phyloP scores from a whole-genome alignment of 768 basidiomycete genomes.

The Paxillus ammoniavirescens region DNA sequence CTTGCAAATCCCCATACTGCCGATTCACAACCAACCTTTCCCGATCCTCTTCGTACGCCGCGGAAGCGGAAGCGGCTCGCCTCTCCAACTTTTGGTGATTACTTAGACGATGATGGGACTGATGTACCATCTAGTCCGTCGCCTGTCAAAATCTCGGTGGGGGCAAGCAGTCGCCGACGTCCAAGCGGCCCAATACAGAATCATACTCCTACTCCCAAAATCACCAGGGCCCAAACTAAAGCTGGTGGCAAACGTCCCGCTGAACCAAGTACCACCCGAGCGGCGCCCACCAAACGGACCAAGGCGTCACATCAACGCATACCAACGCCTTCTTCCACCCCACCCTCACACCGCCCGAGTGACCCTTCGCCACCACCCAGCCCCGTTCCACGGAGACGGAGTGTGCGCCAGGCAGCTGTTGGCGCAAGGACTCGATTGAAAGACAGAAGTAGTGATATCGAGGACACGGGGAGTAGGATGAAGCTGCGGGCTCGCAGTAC shows the following conservation, averaged over 20 bases:
- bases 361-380: slow-evolving; percentile 15
- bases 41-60: slow-evolving; percentile 31
- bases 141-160: slow-evolving; percentile 27
- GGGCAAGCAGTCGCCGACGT: slow-evolving; percentile 1
- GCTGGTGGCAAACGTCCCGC: slow-evolving; percentile 3
- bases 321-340: slow-evolving; percentile 27
- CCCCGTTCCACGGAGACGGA: slow-evolving; percentile 23
- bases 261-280: background rate
- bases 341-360: slow-evolving; percentile 1
- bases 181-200: background rate
- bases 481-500: slow-evolving; percentile 15
- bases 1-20: slow-evolving; percentile 2
- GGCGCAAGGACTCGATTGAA: slow-evolving; percentile 11
- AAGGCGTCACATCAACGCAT: slow-evolving; percentile 20
- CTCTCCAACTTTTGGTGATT: slow-evolving; percentile 1
- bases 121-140: slow-evolving; percentile 28
- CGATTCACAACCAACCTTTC: slow-evolving; percentile 12
- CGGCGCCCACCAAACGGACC: slow-evolving; percentile 14
- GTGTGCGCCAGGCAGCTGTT: slow-evolving; percentile 24
- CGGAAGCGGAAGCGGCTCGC: slow-evolving; percentile 26
- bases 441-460: slow-evolving; percentile 5
- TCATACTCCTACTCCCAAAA: slow-evolving; percentile 1
- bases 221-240: slow-evolving; percentile 15
- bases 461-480: slow-evolving; percentile 13
- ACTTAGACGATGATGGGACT: slow-evolving; percentile 6